These are phyloP conservation scores for Vanderwaltozyma tropicalis DNA, from an alignment of 805 yeast genomes.

Conservation along the genomic window DNA sequence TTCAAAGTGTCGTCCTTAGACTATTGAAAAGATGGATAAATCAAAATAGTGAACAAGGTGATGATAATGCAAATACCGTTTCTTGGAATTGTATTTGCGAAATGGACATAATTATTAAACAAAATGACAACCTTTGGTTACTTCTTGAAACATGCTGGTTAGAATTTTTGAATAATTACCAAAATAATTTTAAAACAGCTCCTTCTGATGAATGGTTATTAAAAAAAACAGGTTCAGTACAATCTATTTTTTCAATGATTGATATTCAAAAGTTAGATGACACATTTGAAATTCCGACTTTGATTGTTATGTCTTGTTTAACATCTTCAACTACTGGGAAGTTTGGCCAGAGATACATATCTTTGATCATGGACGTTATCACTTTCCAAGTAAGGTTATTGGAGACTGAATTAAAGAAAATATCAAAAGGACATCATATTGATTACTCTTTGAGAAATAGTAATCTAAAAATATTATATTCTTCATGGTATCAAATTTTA, in stretches of 20 bases:
- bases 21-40: not conserved
- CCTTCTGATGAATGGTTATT: not conserved
- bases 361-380: not conserved
- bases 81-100: no score
- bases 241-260: not conserved
- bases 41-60: not conserved
- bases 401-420: not conserved
- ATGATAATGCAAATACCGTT: not conserved
- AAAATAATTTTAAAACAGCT: not conserved
- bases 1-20: not conserved
- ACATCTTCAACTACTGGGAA: not conserved
- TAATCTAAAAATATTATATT: not conserved
- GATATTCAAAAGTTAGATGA: constrained; percentile 1
- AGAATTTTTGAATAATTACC: not conserved
- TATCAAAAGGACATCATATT: not conserved
- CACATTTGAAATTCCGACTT: constrained; percentile 1
- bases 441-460: not conserved
- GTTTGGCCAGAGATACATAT: not conserved
- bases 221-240: not conserved
- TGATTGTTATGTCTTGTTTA: not conserved
- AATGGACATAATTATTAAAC: no score
- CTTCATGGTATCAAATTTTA: constrained; percentile 1
- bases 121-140: not conserved
- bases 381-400: constrained; percentile 1
- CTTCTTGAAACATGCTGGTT: constrained; percentile 2